Base-by-base conservation (phyloP, 805 yeast species). In the Saturnispora mendoncae region DNA sequence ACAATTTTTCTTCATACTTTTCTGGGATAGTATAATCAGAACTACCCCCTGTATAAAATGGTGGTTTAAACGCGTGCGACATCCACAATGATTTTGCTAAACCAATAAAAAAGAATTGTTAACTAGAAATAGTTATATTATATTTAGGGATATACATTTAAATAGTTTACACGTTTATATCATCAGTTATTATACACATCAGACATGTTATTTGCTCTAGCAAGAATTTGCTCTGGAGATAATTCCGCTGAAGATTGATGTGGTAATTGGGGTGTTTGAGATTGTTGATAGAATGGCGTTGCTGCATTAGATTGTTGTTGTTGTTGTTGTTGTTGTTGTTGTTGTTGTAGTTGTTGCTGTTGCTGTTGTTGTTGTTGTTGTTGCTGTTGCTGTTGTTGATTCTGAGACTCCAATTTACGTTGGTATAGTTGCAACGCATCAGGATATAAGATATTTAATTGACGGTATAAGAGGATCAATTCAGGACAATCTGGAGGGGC, bases 401-500 rank as follows among this genome's bases (percentile, higher is more conserved):
- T 46, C 19, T 39, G 45, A 12, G 35, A 44, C 27, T 53, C 52
- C 53, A 53, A 48, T 18, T 55, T 51, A 34, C 54, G 47, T 38
- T 55, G 61, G 43, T 50, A 57, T 29, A 56, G 46, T 4, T 56
- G 52, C 37, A 54, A 43, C 5, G 76, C 76, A 45, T 74, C 79
- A 0, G 78, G 78, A 46, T 74, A 75, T 28, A 75, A 51, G 39
- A 68, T 56, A 35, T 55, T 54, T 39, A 58, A 43, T 9, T 47
- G 17, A 37, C 62, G 61, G 53, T 75, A 75, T 31, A 69, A 62
- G 29, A 65, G 69, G 38, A 60, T 59, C 33, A 75, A 59, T 48
- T 73, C 80, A 0, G 78, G 77, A 60, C 73, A 63, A 34, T 72
- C 78, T 3, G 67, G 67, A 6, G 80, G 80, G 4, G 81, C 69